These are phyloP conservation scores for Elsinoe batatas DNA, from an alignment of 2,329 filamentous ascomycete genomes.

Conservation along the genomic window DNA sequence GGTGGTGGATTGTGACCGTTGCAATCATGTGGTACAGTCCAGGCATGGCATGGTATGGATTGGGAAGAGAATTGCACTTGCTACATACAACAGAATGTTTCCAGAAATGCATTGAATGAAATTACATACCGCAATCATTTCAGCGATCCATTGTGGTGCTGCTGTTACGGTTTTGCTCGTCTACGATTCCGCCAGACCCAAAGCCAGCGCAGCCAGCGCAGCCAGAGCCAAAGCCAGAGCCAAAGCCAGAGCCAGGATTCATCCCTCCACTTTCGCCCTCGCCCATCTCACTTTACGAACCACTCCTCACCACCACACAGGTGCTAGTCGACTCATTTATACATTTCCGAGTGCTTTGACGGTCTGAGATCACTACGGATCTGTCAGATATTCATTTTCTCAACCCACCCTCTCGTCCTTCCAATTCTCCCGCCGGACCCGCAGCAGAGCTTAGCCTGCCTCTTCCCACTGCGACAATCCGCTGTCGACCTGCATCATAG, in stretches of 20 bases:
- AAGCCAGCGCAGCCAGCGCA: constrained; percentile 5
- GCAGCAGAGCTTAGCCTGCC: constrained; percentile 5
- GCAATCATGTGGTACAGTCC: background rate
- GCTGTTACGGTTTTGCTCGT: constrained; percentile 8
- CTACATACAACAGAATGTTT: background rate
- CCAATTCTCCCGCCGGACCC: background rate
- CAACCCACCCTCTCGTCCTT: background rate
- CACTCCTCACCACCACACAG: background rate
- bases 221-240: background rate
- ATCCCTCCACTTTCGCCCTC: constrained; percentile 9
- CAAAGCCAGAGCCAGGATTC: constrained; percentile 10
- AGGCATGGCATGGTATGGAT: background rate
- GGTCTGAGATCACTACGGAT: background rate
- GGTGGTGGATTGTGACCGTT: constrained; percentile 6
- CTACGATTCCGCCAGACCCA: constrained; percentile 8
- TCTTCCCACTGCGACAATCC: constrained; percentile 7
- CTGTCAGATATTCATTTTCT: constrained; percentile 4
- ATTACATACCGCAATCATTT: constrained; percentile 7
- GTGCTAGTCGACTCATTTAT: constrained; percentile 4
- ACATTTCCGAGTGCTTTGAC: background rate
- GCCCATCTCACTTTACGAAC: constrained; percentile 5
- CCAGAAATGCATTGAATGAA: constrained; percentile 1
- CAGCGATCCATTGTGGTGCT: constrained; percentile 4
- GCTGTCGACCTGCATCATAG: background rate
- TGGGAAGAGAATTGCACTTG: background rate